A percentile compares a stretch with the other conserved stretches of the same genome.
Conservation (phyloP, 371 early-diverging fungal genomes). For the Mortierella sp. region DNA sequence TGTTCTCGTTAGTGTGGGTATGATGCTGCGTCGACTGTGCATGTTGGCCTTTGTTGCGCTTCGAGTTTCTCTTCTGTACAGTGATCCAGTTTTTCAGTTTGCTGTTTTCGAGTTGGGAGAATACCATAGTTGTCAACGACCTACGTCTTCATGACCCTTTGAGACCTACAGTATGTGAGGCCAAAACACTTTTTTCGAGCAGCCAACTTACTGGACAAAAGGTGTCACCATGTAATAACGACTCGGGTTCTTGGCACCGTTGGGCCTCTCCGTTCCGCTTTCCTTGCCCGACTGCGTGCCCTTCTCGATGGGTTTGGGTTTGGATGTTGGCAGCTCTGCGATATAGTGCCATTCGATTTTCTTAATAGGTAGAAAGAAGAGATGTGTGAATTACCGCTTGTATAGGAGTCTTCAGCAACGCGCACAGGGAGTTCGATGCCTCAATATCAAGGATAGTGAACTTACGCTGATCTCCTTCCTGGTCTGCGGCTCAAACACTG, state of each 20-base stretch:
- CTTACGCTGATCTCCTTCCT: slow-evolving; percentile 95
- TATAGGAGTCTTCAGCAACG: slow-evolving; percentile 1
- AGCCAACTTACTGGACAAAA: slow-evolving; percentile 69
- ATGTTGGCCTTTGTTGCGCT: slow-evolving; percentile 35
- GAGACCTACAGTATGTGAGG: too few relatives aligned
- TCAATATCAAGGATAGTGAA: slow-evolving; percentile 4
- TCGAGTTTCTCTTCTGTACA: slow-evolving; percentile 29
- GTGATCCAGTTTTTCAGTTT: slow-evolving; percentile 51
- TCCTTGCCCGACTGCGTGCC: slow-evolving; percentile 51
- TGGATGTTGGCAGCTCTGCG: slow-evolving; percentile 54
- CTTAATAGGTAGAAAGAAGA: slow-evolving; percentile 25
- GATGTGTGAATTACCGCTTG: neutral
- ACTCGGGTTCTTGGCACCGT: slow-evolving; percentile 35
- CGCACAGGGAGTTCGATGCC: too few relatives aligned
- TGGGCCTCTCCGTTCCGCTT: slow-evolving; percentile 45
- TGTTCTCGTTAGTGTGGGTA: slow-evolving; percentile 11
- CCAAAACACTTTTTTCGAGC: neutral
- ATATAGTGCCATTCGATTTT: slow-evolving; percentile 60
- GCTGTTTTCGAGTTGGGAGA: too few relatives aligned
- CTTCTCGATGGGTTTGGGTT: slow-evolving; percentile 49
- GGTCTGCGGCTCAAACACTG: slow-evolving; percentile 88
- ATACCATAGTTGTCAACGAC: too few relatives aligned
- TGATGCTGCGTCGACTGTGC: slow-evolving; percentile 14
- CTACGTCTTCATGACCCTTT: too few relatives aligned
- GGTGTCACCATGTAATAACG: slow-evolving; percentile 77